Evolutionary conservation across 140 eudicot genomes (phyloP).

Genomic region (Senecio squalidus): DNA sequence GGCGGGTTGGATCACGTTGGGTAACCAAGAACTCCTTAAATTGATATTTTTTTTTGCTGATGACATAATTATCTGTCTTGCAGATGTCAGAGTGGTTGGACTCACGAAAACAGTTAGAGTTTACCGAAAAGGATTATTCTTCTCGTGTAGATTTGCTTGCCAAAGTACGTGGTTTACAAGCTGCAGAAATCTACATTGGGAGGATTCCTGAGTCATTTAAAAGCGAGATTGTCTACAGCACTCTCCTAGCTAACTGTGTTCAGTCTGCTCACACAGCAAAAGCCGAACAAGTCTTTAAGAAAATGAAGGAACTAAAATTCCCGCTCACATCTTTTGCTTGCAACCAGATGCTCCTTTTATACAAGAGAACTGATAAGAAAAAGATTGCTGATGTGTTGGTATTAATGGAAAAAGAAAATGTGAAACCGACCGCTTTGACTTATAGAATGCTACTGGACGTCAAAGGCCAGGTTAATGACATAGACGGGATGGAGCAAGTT

Average conservation of each 20-base stretch:
- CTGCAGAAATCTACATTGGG: slow-evolving; percentile 55
- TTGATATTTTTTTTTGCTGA: too few relatives aligned
- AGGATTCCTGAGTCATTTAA: slow-evolving; percentile 44
- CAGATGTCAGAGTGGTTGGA: slow-evolving; percentile 81
- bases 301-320: slow-evolving; percentile 57
- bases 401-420: slow-evolving; percentile 70
- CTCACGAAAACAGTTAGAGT: slow-evolving; percentile 32
- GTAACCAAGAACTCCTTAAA: too few relatives aligned
- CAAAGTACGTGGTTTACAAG: slow-evolving; percentile 55
- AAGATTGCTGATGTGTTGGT: slow-evolving; percentile 68
- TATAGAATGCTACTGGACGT: slow-evolving; percentile 54
- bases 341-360: slow-evolving; percentile 68
- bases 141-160: slow-evolving; percentile 69
- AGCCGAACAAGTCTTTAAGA: slow-evolving; percentile 65
- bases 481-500: slow-evolving; percentile 65
- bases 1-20: too few relatives aligned
- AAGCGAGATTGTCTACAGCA: slow-evolving; percentile 54
- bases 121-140: slow-evolving; percentile 52
- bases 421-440: slow-evolving; percentile 58
- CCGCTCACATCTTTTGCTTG: slow-evolving; percentile 47
- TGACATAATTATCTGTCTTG: slow-evolving; percentile 14
- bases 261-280: slow-evolving; percentile 27
- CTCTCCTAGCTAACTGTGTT: slow-evolving; percentile 63
- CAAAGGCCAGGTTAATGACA: slow-evolving; percentile 65
- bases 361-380: slow-evolving; percentile 52